A percentile compares a stretch with the other conserved stretches of the same genome.
These are phyloP conservation scores for Nicotiana tomentosiformis DNA, from an alignment of 257 asterid genomes.

Conservation along the genomic window DNA sequence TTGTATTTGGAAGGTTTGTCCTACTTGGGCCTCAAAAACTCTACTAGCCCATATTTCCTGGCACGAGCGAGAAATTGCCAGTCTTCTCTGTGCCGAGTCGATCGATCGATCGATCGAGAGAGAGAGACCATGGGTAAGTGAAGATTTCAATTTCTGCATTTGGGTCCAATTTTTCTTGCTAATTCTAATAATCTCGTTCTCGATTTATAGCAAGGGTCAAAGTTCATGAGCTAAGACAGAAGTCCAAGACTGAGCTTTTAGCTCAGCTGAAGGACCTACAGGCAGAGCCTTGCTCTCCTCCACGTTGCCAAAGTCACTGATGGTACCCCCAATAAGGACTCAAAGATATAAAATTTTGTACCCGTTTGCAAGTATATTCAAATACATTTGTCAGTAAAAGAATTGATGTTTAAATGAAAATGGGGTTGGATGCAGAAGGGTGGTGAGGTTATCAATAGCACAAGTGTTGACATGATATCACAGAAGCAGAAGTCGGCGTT, in stretches of 20 bases:
- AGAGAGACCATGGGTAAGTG: not conserved
- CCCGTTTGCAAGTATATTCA: not conserved
- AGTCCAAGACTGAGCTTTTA: conserved; percentile 18
- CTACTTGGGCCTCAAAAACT: not conserved
- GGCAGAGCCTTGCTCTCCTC: conserved; percentile 29
- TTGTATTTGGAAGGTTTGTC: not conserved
- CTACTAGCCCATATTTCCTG: not conserved
- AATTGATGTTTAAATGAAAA: not conserved
- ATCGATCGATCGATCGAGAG: too few species aligned
- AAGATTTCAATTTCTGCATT: not conserved
- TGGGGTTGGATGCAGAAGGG: conserved; percentile 23
- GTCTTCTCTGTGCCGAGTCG: too few species aligned
- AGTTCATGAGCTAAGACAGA: conserved; percentile 31
- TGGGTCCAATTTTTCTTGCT: not conserved
- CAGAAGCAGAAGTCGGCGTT: conserved; percentile 46
- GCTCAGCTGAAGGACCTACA: conserved; percentile 28
- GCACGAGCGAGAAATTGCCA: not conserved
- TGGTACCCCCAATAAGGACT: conserved; percentile 29
- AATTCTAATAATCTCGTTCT: not conserved
- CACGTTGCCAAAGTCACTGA: conserved; percentile 33
- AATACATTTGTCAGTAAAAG: not conserved
- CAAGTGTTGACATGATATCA: not conserved
- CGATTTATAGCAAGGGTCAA: conserved; percentile 19
- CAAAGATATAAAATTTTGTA: conserved; percentile 18
- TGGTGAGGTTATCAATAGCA: conserved; percentile 39